Conservation (phyloP, 1,284 basidiomycete species). For the Ceratobasidium sp. region DNA sequence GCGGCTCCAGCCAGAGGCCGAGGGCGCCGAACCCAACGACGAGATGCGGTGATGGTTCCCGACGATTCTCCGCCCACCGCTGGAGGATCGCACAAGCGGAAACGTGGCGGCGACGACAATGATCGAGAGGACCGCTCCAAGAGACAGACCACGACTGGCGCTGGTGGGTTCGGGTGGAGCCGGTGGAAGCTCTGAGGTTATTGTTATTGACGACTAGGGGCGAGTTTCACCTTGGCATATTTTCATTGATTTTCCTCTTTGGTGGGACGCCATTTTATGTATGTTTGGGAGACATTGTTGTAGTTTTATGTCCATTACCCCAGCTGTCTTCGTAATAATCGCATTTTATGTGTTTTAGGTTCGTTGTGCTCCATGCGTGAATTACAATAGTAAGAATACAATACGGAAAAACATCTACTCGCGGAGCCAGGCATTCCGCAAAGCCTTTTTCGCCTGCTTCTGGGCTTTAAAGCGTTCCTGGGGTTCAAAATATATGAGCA, state of each 20-base stretch:
- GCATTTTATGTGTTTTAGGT: neutral
- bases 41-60: conserved; percentile 52
- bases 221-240: neutral
- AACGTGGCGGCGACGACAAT: conserved; percentile 44
- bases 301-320: conserved; percentile 2
- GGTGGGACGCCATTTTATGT: conserved; percentile 14
- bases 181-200: conserved; percentile 48
- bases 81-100: conserved; percentile 47
- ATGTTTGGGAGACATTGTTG: conserved; percentile 25
- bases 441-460: conserved; percentile 81
- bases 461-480: conserved; percentile 89
- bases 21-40: conserved; percentile 42
- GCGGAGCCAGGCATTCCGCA: conserved; percentile 88
- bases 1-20: conserved; percentile 30
- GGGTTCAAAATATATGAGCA: conserved; percentile 24
- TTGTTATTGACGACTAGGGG: conserved; percentile 57
- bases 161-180: conserved; percentile 39
- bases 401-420: conserved; percentile 52
- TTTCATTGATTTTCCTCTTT: neutral
- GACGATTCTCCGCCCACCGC: conserved; percentile 60
- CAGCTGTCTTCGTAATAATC: conserved; percentile 12
- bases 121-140: conserved; percentile 37
- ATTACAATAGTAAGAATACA: conserved; percentile 49
- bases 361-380: neutral
- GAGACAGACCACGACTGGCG: conserved; percentile 42